Evolutionary conservation across 2,329 filamentous ascomycete species (phyloP).

Genomic region (Colletotrichum brevisporum): DNA sequence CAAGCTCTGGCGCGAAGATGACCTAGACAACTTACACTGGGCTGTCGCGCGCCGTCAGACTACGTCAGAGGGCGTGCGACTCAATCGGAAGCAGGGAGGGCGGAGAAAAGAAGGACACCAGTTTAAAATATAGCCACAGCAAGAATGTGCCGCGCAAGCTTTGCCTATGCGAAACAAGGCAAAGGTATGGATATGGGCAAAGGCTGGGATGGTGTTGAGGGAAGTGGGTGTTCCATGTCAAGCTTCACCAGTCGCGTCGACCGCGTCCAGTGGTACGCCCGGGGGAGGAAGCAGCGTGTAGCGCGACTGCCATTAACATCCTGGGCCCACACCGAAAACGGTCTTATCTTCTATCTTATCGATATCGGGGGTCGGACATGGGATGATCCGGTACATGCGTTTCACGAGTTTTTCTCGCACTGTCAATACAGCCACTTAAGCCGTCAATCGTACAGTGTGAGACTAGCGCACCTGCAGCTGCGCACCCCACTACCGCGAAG

Average conservation of each 20-base stretch:
- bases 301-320: conserved; percentile 40
- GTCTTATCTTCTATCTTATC: conserved; percentile 23
- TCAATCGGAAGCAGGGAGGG: background rate
- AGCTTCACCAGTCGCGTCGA: conserved; percentile 32
- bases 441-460: background rate
- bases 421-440: background rate
- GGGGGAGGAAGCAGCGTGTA: conserved; percentile 31
- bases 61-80: conserved; percentile 39
- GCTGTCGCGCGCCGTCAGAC: conserved; percentile 31
- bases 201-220: conserved; percentile 16
- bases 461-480: background rate
- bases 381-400: conserved; percentile 10
- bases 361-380: background rate
- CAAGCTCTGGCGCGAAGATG: background rate
- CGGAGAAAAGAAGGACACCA: background rate
- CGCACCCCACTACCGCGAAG: conserved; percentile 36
- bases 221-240: conserved; percentile 13
- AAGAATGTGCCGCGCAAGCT: background rate
- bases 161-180: background rate
- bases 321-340: conserved; percentile 5
- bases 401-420: background rate
- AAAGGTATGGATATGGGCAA: background rate
- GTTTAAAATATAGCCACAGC: background rate
- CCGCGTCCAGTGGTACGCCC: conserved; percentile 24
- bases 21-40: conserved; percentile 21